A percentile compares a stretch with the other conserved stretches of the same genome.
Evolutionary conservation across 345 rosid species (phyloP).

Genomic region (Clausena lansium): DNA sequence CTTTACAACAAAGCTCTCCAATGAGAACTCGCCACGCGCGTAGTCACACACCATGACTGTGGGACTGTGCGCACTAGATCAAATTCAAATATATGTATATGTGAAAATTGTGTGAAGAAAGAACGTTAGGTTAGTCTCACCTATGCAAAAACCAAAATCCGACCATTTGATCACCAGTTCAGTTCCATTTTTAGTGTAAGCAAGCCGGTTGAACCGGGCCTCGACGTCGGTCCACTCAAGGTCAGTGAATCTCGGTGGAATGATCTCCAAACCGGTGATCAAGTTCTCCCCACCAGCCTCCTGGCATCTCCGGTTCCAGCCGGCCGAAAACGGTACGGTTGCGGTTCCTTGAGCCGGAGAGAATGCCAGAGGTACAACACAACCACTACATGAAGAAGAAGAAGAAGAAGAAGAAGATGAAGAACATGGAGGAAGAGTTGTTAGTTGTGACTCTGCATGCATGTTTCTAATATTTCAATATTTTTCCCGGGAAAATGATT

Average conservation of each 20-base stretch:
- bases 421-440: slow-evolving; percentile 14
- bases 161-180: slow-evolving; percentile 38
- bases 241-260: slow-evolving; percentile 35
- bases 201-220: slow-evolving; percentile 38
- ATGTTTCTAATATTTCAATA: background rate
- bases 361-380: slow-evolving; percentile 8
- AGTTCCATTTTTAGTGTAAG: slow-evolving; percentile 8
- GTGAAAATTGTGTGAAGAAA: no score
- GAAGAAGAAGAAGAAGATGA: slow-evolving; percentile 17
- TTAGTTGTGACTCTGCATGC: background rate
- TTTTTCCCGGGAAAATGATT: no score
- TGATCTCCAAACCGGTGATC: background rate
- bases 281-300: slow-evolving; percentile 3
- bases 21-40: no score
- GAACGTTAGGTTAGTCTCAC: slow-evolving; percentile 14
- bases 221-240: slow-evolving; percentile 40
- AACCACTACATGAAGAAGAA: slow-evolving; percentile 17
- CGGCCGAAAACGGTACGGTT: no score
- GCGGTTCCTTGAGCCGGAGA: slow-evolving; percentile 10
- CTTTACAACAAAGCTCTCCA: fast-evolving
- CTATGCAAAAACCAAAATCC: slow-evolving; percentile 46
- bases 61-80: no score
- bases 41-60: no score
- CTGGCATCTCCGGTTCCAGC: background rate
- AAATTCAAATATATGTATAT: no score